Evolutionary conservation across 1,139 yeast genomes (phyloP), one percentile per base, ranked within the genome.

Genomic region (Yamadazyma aaseri): DNA sequence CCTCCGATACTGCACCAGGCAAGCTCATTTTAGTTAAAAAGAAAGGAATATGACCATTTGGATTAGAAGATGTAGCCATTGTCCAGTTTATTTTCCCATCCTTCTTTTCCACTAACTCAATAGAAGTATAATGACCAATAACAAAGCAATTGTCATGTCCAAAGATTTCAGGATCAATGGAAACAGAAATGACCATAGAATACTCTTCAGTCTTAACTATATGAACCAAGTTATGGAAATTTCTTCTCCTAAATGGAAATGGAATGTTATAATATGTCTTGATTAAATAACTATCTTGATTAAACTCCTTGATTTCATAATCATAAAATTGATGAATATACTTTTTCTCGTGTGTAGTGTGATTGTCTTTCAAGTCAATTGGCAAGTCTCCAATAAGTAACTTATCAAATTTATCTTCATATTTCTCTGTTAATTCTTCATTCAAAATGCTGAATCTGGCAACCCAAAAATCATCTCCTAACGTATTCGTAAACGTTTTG

Each of bases 21-120:
- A 82, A 70, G 29, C 76, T 63, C 36, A 69, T 52, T 41, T 76
- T 73, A 38, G 81, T 82, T 15, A 83, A 37, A 77, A 81, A 81
- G 28, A 71, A 60, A 1, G 92, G 92, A 3, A 83, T 67, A 36
- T 54, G 60, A 0, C 94, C 94, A 17, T 82, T 78, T 1, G 89
- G 81, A 38, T 74, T 79, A 35, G 86, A 76, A 30, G 76, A 63
- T 10, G 79, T 75, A 12, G 78, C 74, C 86, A 82, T 79, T 6
- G 60, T 50, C 94, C 94, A 83, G 26, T 64, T 63, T 13, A 79
- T 63, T 12, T 63, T 58, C 8, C 55, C 65, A 12, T 55, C 53
- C 28, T 71, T 61, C 40, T 56, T 61, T 26, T 57, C 54, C 14
- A 82, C 59, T 27, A 67, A 60, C 49, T 83, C 94, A 18, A 83